Evolutionary conservation across 1,139 yeast species (phyloP).

Genomic region (Taphrina populina): DNA sequence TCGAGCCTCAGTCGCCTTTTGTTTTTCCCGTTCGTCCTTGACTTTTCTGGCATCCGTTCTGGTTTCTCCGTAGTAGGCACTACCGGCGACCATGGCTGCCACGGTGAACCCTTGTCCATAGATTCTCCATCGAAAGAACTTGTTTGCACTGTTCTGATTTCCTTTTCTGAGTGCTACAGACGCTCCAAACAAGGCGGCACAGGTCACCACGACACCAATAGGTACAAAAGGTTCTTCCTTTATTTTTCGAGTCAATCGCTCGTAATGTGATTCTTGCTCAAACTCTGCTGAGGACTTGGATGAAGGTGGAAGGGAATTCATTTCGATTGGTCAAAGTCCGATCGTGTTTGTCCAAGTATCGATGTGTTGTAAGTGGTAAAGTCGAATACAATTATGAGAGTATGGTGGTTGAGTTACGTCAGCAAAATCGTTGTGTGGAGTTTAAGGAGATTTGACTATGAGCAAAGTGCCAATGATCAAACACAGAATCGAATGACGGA

Average conservation of each 20-base stretch:
- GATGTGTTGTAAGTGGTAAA: no score
- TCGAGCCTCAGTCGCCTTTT: constrained; percentile 25
- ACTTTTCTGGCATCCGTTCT: constrained; percentile 12
- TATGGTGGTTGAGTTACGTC: no score
- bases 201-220: constrained; percentile 33
- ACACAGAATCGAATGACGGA: no score
- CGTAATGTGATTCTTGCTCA: constrained; percentile 18
- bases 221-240: constrained; percentile 35
- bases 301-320: constrained; percentile 21
- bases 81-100: constrained; percentile 34
- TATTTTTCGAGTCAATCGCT: constrained; percentile 25
- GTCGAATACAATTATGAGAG: no score
- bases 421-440: no score
- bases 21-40: constrained; percentile 20
- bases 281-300: constrained; percentile 11
- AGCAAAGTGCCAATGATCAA: no score
- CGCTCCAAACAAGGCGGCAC: constrained; percentile 35
- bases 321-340: no score
- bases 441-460: no score
- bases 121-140: constrained; percentile 34
- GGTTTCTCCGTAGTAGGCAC: constrained; percentile 33
- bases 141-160: constrained; percentile 28
- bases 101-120: constrained; percentile 36
- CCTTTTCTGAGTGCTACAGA: constrained; percentile 27
- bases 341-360: no score